phyloP scores from a whole-genome alignment of 1,139 yeast genomes.

The Sugiyamaella xylanicola region DNA sequence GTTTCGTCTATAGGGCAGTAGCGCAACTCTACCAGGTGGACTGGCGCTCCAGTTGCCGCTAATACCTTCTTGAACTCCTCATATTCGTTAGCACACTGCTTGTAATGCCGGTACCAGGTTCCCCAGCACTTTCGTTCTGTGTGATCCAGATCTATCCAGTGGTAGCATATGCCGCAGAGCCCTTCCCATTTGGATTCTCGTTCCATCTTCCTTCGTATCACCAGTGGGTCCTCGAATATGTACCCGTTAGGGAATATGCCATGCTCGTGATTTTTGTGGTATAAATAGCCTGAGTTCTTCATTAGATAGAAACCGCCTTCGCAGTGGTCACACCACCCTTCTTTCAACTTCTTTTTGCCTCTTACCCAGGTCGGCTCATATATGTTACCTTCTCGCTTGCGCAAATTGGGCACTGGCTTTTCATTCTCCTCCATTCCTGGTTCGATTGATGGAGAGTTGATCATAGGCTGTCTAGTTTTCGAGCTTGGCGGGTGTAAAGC shows the following conservation, averaged over 20 bases:
- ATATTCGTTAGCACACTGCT: conserved; percentile 37
- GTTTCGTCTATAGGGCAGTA: conserved; percentile 24
- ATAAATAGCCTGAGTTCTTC: conserved; percentile 38
- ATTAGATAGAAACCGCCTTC: conserved; percentile 33
- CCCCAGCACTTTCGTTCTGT: conserved; percentile 36
- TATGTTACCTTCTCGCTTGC: conserved; percentile 28
- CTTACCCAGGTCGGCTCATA: conserved; percentile 36
- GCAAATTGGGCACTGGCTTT: conserved; percentile 26
- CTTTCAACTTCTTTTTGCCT: conserved; percentile 30
- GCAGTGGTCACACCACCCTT: conserved; percentile 39
- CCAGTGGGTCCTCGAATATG: conserved; percentile 37
- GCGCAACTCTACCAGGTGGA: conserved; percentile 32
- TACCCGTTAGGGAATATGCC: conserved; percentile 38
- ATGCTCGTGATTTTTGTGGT: conserved; percentile 39
- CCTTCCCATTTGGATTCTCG: conserved; percentile 39
- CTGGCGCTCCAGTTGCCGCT: conserved; percentile 34
- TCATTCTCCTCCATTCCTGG: conserved; percentile 20
- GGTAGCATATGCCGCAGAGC: conserved; percentile 38
- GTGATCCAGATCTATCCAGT: conserved; percentile 39
- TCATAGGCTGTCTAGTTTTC: conserved; percentile 26
- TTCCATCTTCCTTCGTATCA: conserved; percentile 33
- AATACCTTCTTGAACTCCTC: conserved; percentile 35
- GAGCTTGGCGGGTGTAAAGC: conserved; percentile 29
- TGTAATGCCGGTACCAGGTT: conserved; percentile 39
- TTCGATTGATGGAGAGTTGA: conserved; percentile 24